These are phyloP conservation scores for Protomyces inundatus DNA, from an alignment of 1,139 yeast species.

Conservation along the genomic window DNA sequence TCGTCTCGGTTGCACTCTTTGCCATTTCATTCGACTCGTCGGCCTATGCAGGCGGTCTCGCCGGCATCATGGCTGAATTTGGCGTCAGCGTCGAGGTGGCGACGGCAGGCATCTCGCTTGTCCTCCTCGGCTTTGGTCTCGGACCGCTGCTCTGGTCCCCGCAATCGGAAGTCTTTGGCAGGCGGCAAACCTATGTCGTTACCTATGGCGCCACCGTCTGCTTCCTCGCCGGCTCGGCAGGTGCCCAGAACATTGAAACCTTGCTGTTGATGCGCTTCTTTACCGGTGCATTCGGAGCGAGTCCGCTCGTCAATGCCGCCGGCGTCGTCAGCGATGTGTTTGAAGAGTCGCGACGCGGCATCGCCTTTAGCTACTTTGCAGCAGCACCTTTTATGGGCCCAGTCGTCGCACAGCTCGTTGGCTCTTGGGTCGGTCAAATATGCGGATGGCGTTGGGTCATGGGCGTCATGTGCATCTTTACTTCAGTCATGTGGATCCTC, in stretches of 20 bases:
- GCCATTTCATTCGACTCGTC: constrained; percentile 54
- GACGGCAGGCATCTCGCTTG: constrained; percentile 61
- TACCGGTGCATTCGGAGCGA: constrained; percentile 74
- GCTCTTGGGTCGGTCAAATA: constrained; percentile 66
- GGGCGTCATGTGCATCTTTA: constrained; percentile 50
- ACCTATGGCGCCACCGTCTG: constrained; percentile 54
- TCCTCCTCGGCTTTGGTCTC: constrained; percentile 46
- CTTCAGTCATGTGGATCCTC: constrained; percentile 53
- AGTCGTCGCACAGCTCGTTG: constrained; percentile 71
- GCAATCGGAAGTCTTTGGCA: constrained; percentile 49
- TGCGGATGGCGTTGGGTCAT: constrained; percentile 60
- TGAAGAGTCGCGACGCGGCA: constrained; percentile 62
- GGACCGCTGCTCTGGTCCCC: constrained; percentile 56
- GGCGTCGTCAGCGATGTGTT: constrained; percentile 74
- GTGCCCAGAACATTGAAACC: constrained; percentile 48
- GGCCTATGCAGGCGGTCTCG: constrained; percentile 44
- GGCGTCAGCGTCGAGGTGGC: constrained; percentile 47
- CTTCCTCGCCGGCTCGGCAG: constrained; percentile 58
- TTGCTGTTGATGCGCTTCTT: constrained; percentile 65
- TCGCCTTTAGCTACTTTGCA: constrained; percentile 46
- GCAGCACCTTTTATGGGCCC: constrained; percentile 48
- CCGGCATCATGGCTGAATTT: constrained; percentile 59
- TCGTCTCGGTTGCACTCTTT: constrained; percentile 46
- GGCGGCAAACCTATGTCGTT: constrained; percentile 51
- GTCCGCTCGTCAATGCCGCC: constrained; percentile 81